These are phyloP conservation scores for Friedmanniomyces endolithicus DNA, from an alignment of 495 filamentous ascomycete species.

Conservation along the genomic window DNA sequence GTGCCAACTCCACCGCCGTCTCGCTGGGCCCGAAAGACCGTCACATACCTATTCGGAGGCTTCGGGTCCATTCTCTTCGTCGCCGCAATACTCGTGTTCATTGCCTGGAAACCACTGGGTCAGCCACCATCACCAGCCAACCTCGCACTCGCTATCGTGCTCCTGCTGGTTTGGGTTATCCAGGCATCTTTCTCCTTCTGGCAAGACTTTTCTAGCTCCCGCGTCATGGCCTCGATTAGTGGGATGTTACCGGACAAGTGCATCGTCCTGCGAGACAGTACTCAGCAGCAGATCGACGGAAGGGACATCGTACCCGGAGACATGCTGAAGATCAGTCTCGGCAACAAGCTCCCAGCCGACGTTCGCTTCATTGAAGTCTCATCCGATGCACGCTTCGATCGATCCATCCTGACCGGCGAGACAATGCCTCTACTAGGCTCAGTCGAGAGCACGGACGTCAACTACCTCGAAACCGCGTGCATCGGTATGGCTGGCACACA, in stretches of 20 bases:
- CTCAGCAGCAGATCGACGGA: slow-evolving; percentile 36
- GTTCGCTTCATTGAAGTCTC: slow-evolving; percentile 48
- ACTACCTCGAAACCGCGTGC: slow-evolving; percentile 59
- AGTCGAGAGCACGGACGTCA: slow-evolving; percentile 60
- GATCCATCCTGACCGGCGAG: slow-evolving; percentile 66
- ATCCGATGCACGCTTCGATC: slow-evolving; percentile 66
- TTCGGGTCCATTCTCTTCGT: slow-evolving; percentile 54
- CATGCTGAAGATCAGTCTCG: slow-evolving; percentile 47
- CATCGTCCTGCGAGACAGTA: slow-evolving; percentile 46
- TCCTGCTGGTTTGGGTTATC: slow-evolving; percentile 51
- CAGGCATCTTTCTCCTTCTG: slow-evolving; percentile 48
- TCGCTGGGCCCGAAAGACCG: slow-evolving; percentile 41
- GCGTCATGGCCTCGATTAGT: slow-evolving; percentile 28
- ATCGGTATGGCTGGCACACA: slow-evolving; percentile 63
- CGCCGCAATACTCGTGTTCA: slow-evolving; percentile 51
- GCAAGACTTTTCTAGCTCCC: slow-evolving; percentile 27
- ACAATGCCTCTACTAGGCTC: slow-evolving; percentile 41
- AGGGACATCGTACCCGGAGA: slow-evolving; percentile 57
- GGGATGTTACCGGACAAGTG: slow-evolving; percentile 55
- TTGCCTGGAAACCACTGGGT: slow-evolving; percentile 59
- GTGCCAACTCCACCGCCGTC: slow-evolving; percentile 46
- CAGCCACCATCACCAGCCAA: slow-evolving; percentile 52
- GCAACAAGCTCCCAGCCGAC: slow-evolving; percentile 59
- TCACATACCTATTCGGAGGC: slow-evolving; percentile 60
- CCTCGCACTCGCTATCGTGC: slow-evolving; percentile 52